Conservation (phyloP, 306 rosid genomes). For the Sphenostylis stenocarpa region DNA sequence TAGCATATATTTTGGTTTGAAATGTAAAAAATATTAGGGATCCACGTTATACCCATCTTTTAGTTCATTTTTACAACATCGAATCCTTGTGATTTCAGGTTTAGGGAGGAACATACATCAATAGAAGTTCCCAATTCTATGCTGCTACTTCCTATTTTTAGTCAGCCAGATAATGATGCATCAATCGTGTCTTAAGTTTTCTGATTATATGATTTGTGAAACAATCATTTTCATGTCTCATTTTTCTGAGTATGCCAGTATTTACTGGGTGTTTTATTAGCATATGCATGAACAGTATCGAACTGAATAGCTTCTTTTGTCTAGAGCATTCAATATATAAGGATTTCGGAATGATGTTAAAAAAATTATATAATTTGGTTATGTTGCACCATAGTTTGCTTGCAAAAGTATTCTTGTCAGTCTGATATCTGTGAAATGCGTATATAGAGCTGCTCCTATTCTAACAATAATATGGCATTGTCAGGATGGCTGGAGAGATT, state of each 20-base stretch:
- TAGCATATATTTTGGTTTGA: background rate
- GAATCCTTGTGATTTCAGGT: background rate
- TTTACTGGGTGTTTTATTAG: background rate
- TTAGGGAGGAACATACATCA: background rate
- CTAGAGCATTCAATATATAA: background rate
- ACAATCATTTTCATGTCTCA: background rate
- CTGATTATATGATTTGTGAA: background rate
- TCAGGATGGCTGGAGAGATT: conserved; percentile 82
- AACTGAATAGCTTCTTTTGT: background rate
- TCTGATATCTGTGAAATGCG: background rate
- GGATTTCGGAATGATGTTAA: background rate
- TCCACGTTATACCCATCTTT: background rate
- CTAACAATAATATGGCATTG: conserved; percentile 35
- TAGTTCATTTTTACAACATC: background rate
- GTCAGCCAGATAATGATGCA: background rate
- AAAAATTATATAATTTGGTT: background rate
- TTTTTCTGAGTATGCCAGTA: background rate
- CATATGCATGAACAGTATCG: background rate
- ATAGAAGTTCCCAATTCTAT: background rate
- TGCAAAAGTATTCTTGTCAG: background rate
- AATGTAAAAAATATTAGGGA: background rate
- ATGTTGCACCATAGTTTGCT: background rate
- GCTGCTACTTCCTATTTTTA: background rate
- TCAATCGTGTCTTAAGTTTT: background rate
- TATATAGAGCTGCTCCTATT: background rate